These are phyloP conservation scores for Colletotrichum echinochloae DNA, from an alignment of 2,329 filamentous ascomycete species.

Conservation along the genomic window DNA sequence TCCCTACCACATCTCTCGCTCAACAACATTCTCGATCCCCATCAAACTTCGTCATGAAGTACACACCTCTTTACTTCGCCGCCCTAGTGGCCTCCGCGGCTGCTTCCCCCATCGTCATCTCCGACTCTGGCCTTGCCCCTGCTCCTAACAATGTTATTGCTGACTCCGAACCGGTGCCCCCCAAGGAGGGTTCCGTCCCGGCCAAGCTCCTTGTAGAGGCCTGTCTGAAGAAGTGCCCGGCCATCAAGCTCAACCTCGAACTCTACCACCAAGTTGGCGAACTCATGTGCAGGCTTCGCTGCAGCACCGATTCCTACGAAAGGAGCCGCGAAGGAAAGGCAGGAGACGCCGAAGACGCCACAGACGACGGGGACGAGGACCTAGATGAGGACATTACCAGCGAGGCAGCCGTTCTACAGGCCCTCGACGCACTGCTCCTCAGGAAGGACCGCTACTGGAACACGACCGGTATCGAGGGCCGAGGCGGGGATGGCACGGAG, in stretches of 20 bases:
- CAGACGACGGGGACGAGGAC: too few species aligned
- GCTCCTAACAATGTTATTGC: neutral
- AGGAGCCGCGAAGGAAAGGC: too few species aligned
- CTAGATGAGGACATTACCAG: fast-evolving
- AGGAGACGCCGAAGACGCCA: too few species aligned
- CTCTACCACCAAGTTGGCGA: neutral
- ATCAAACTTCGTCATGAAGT: neutral
- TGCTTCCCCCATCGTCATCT: neutral
- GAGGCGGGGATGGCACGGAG: neutral
- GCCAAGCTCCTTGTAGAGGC: neutral
- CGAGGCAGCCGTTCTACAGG: neutral
- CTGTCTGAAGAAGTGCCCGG: neutral
- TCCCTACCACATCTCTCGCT: neutral
- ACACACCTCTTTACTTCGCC: neutral
- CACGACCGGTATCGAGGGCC: neutral
- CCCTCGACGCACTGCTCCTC: neutral
- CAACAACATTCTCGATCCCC: too few species aligned
- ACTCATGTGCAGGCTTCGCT: neutral
- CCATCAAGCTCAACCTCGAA: neutral
- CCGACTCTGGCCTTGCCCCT: neutral
- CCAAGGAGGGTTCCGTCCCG: neutral
- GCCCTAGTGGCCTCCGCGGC: neutral
- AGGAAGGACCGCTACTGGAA: neutral
- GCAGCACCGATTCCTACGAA: neutral
- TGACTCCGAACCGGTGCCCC: neutral